Base-by-base conservation (phyloP, 2,329 filamentous ascomycete genomes). In the Fusarium mexicanum region DNA sequence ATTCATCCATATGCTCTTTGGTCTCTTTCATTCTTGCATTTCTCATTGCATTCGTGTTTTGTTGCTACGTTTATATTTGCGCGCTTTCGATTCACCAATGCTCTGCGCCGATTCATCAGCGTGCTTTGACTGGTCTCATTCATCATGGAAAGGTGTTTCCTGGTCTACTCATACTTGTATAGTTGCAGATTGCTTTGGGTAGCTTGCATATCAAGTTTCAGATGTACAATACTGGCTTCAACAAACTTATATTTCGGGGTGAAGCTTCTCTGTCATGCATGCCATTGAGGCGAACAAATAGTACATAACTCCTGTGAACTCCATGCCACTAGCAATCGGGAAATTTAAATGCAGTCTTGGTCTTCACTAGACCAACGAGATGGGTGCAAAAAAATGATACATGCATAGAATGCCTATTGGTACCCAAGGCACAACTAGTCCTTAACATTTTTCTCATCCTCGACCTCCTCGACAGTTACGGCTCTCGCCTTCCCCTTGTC, bases 401-500 rank as follows among this genome's bases (percentile, higher is more conserved):
- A 44, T 65, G 18, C 24, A 33, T 41, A 41, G 31, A 47, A 48
- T 43, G 26, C 41, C 62, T 51, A 47, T 65, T 55, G 35, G 24
- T 40, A 41, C 35, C 48, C 24, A 16, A n/a, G n/a, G n/a, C 51
- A 47, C n/a, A 33, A 22, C 68, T 73, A 74, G 38, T 71, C 58
- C 31, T 67, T 64, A 18, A 20, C 40, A 26, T 60, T 63, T 16
- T 63, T 69, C 33, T 77, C 69, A 8, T 78, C 74, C 46, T 75
- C 74, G 17, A 67, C 72, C 38, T 77, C 76, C 24, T 78, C 76
- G 4, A 88, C 82, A 8, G 86, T 86, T 17, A 81, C 86, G 9
- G 84, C 85, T 67, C 79, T 86, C 4, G 80, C 85, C 73, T 86
- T 88, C 13, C 83, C 57, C 57, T 60, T 60, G 20, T 60, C 43